A percentile compares a stretch with the other conserved stretches of the same genome.
Conservation (phyloP, 2,329 filamentous ascomycete species). For the Monilinia aucupariae region DNA sequence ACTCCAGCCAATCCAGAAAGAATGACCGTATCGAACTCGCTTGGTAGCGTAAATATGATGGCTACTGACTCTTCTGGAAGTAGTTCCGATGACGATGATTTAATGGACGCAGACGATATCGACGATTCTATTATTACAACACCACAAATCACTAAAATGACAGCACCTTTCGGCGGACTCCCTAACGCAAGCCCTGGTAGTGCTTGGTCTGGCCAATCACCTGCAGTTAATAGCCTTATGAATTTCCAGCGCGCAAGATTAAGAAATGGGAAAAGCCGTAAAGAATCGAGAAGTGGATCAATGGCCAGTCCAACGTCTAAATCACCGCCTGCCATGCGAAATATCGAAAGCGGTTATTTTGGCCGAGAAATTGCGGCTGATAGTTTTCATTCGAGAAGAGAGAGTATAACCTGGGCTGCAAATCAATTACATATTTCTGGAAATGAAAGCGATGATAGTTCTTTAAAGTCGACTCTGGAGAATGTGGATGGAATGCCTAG, state of each 20-base stretch:
- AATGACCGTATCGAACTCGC: constrained; percentile 69
- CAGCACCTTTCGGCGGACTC: constrained; percentile 41
- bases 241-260: constrained; percentile 66
- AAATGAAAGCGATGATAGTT: constrained; percentile 72
- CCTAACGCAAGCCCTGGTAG: constrained; percentile 47
- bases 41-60: constrained; percentile 50
- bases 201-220: constrained; percentile 63
- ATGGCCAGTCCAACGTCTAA: constrained; percentile 65
- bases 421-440: constrained; percentile 80
- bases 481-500: constrained; percentile 39
- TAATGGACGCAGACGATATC: constrained; percentile 65
- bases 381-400: constrained; percentile 57
- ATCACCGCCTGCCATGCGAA: constrained; percentile 61
- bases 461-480: constrained; percentile 41
- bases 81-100: constrained; percentile 63
- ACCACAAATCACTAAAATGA: constrained; percentile 65
- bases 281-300: constrained; percentile 64
- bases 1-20: constrained; percentile 65
- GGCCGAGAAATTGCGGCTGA: constrained; percentile 44
- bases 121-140: constrained; percentile 79
- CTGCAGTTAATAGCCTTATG: constrained; percentile 69
- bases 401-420: constrained; percentile 86
- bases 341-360: constrained; percentile 45
- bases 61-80: constrained; percentile 73
- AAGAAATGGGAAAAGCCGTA: constrained; percentile 55